phyloP scores from a whole-genome alignment of 805 yeast genomes.

The Scheffersomyces lignosus region DNA sequence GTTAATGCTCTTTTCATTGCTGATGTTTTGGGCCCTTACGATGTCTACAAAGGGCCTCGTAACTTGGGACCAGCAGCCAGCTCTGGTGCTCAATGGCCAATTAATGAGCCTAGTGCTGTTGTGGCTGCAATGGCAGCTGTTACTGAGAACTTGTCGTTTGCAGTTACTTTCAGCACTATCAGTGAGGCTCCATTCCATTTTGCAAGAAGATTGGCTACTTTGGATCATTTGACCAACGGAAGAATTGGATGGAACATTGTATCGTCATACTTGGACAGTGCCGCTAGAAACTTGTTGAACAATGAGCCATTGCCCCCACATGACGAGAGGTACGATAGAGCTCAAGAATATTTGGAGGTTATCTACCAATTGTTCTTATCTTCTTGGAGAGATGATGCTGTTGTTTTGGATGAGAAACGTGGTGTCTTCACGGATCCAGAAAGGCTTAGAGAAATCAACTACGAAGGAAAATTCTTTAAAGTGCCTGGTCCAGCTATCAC shows the following conservation, averaged over 20 bases:
- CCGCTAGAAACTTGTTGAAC: conserved; percentile 40
- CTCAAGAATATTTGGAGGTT: conserved; percentile 42
- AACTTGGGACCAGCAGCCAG: conserved; percentile 35
- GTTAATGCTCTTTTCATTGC: conserved; percentile 41
- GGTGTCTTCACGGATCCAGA: conserved; percentile 40
- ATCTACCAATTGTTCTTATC: conserved; percentile 39
- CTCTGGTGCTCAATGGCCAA: conserved; percentile 36
- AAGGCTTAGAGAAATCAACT: conserved; percentile 40
- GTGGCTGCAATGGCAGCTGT: conserved; percentile 45
- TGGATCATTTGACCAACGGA: conserved; percentile 44
- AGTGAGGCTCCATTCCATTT: conserved; percentile 44
- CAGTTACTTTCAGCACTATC: conserved; percentile 43
- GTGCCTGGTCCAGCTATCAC: conserved; percentile 46
- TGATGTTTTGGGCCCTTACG: conserved; percentile 41
- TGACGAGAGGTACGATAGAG: conserved; percentile 39
- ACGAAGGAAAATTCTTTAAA: conserved; percentile 39
- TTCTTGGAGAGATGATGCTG: conserved; percentile 47
- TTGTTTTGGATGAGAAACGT: conserved; percentile 21
- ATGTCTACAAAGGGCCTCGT: conserved; percentile 42
- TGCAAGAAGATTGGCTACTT: conserved; percentile 44
- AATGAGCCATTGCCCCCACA: conserved; percentile 37
- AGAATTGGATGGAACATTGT: conserved; percentile 52
- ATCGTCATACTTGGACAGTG: conserved; percentile 43
- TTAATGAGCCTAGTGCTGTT: conserved; percentile 37
- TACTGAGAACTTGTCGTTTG: conserved; percentile 40